These are phyloP conservation scores for Saccharomycopsis oosterbeekiorum DNA, from an alignment of 805 yeast species.

Conservation along the genomic window DNA sequence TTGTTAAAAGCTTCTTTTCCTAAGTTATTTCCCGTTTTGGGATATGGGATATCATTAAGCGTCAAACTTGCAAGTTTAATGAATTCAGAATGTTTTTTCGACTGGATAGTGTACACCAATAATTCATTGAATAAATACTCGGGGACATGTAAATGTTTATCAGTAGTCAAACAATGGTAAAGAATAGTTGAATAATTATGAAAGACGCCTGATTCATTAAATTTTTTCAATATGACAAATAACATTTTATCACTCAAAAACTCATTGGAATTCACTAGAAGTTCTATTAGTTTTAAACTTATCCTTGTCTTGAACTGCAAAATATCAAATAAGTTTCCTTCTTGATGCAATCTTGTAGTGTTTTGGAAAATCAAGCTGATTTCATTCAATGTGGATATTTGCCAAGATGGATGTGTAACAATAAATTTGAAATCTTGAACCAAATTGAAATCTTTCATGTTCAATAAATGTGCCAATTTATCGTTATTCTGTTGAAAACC, in stretches of 20 bases:
- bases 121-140: neutral
- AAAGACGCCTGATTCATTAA: neutral
- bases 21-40: neutral
- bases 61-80: neutral
- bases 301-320: neutral
- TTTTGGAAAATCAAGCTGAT: neutral
- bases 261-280: neutral
- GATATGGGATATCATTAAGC: neutral
- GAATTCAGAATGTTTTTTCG: neutral
- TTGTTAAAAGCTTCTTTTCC: neutral
- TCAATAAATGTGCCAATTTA: neutral
- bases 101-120: neutral
- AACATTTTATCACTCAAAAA: slow-evolving; percentile 1
- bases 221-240: neutral
- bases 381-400: neutral
- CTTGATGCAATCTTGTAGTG: neutral
- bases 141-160: neutral
- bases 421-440: neutral
- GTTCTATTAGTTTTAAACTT: neutral
- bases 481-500: neutral
- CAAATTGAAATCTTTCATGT: neutral
- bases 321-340: neutral
- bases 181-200: neutral
- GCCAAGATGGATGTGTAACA: neutral
- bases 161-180: neutral